Evolutionary conservation across 208 protist species (phyloP).

Genomic region (Wallacemonas sp.): DNA sequence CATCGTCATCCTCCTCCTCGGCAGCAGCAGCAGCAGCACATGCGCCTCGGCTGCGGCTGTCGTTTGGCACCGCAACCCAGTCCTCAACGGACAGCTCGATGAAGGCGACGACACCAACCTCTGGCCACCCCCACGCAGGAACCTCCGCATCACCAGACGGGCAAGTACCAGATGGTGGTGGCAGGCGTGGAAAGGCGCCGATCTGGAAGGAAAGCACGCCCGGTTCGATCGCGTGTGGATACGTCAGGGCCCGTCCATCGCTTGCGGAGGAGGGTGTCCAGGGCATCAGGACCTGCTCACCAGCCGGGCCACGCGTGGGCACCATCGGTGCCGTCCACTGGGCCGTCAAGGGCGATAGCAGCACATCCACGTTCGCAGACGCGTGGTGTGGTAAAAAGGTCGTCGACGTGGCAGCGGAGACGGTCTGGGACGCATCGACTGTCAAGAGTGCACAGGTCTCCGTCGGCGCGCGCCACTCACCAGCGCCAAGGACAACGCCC

Average conservation of each 20-base stretch:
- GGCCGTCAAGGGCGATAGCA: slow-evolving; percentile 1
- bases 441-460: neutral
- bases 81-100: slow-evolving; percentile 12
- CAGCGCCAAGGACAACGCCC: neutral
- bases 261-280: neutral
- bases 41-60: neutral
- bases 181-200: neutral
- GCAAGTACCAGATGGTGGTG: no score
- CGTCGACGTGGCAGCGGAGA: neutral
- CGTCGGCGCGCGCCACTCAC: neutral
- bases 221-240: neutral
- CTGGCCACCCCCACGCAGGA: slow-evolving; percentile 10
- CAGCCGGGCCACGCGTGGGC: neutral
- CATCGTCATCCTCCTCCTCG: neutral
- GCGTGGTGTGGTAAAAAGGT: no score
- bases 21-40: slow-evolving; percentile 6
- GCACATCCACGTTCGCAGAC: neutral
- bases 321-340: slow-evolving; percentile 10
- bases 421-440: neutral
- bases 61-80: slow-evolving; percentile 8
- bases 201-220: slow-evolving; percentile 9
- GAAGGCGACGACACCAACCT: neutral
- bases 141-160: no score
- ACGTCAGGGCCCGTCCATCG: slow-evolving; percentile 5
- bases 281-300: slow-evolving; percentile 6